Base-by-base conservation (phyloP, 257 asterid species). In the Capsicum chinense region DNA sequence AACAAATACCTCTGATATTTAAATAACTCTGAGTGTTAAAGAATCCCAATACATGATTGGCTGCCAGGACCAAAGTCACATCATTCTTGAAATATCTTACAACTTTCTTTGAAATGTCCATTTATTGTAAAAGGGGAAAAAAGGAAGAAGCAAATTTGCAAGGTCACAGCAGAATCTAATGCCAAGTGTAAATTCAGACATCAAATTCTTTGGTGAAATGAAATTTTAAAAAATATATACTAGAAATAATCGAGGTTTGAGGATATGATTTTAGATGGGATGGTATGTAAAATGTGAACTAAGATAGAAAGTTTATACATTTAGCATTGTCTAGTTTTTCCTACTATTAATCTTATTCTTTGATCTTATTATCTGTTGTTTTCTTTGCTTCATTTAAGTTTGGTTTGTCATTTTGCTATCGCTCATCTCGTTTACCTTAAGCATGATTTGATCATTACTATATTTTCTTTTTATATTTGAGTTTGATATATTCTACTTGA, bases 21-120 rank as follows among this genome's bases (percentile, higher is more conserved):
- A 39, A 39, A 39, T 39, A 39, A 39, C 44, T 26, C 33, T 26
- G 33, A 26, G 33, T 1, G 2, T 26, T 26, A 26, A 26, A 16
- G 33, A 73, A 14, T n/a, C 9, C 9, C 10, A n/a, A 1, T 48
- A 19, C 39, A 73, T 71, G 39, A 48, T n/a, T 47, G 59, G 11
- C 4, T 48, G 80, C 80, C 42, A 50, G 42, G n/a, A 48, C 60
- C 80, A 74, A 50, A 48, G 60, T 74, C 62, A 21, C 21, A 7
- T 74, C n/a, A 21, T 39, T 76, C 50, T 66, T 67, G 70, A 67
- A 84, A n/a, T 67, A 21, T 80, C 35, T 67, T 50, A 10, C 4
- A 79, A 15, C 56, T 56, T 85, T 62, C 80, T 66, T 62, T 73
- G 73, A 37, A 2, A 8, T 9, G 81, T 17, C 33, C 9, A 47